phyloP scores from a whole-genome alignment of 192 early-diverging fungal species.

The Linnemannia exigua region DNA sequence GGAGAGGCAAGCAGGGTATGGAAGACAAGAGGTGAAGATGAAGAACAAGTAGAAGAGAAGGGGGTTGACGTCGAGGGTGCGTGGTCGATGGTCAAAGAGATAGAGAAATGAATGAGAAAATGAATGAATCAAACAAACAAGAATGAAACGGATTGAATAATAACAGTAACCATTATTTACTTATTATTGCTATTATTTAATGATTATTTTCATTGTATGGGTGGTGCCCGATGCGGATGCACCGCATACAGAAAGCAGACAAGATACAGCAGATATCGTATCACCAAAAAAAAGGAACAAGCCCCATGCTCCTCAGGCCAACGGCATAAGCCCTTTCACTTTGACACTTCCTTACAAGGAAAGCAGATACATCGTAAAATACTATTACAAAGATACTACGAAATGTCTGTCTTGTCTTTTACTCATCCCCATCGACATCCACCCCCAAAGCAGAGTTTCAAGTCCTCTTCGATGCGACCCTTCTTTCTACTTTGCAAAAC shows the following conservation, averaged over 20 bases:
- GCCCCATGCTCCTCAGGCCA: background rate
- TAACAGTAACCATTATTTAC: too few species aligned
- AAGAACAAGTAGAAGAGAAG: background rate
- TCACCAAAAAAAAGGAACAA: background rate
- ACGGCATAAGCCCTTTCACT: too few species aligned
- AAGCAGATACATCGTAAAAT: background rate
- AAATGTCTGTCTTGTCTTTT: background rate
- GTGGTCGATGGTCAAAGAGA: background rate
- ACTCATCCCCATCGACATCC: background rate
- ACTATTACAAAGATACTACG: background rate
- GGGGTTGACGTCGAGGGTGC: background rate
- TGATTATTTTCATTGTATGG: background rate
- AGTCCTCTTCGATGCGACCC: background rate
- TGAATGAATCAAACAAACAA: background rate
- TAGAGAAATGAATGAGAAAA: background rate
- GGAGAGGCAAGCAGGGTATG: background rate
- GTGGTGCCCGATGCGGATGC: slow-evolving; percentile 4
- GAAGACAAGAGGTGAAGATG: background rate
- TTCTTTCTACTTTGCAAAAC: background rate
- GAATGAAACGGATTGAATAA: background rate
- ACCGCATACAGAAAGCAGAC: background rate
- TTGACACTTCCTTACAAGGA: background rate
- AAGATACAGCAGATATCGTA: background rate
- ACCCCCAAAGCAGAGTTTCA: background rate
- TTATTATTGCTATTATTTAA: background rate